Evolutionary conservation across 495 filamentous ascomycete species (phyloP), one percentile per base, ranked within the genome.

Genomic region (Poronia punctata): DNA sequence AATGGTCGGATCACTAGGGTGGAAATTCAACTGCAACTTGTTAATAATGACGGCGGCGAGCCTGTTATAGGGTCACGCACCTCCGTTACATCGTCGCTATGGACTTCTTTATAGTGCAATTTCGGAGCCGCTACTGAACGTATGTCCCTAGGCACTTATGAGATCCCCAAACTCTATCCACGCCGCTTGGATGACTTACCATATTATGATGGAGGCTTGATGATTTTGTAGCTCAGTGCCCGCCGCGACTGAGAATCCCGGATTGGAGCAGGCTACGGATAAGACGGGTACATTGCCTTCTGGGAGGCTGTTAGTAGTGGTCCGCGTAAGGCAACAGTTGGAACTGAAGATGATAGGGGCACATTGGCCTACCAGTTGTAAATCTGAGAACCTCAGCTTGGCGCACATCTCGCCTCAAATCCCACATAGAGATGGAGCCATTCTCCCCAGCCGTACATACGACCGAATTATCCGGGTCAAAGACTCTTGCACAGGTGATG

Each of bases 51-150:
- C 8, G n/a, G 7, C 12, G 8, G 15, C 6, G n/a, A 18, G 20
- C 12, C 5, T 24, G 15, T 2, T 23, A 24, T 9, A 7, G 35
- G 53, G 9, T 21, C 20, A 11, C 52, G 45, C 36, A 86, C 81
- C 66, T 86, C 80, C 16, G 90, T 95, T 34, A 97, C 74, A 57
- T 95, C 88, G 61, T 97, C 90, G 40, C 83, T 90, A 60, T 97
- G 90, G 35, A 85, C 83, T 52, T 97, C 90, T 22, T 79, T 69
- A 53, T 90, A 92, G 52, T 82, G 68, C 18, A 75, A 66, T 32
- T 68, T 62, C 7, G 75, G 72, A 18, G 63, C 50, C 28, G 59
- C 44, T 0, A 75, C 61, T 36, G 75, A 77, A 54, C 86, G 74
- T 37, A 75, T 67, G 58, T 89, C 86, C 82, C 82, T 88, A 41